Evolutionary conservation across 306 rosid species (phyloP).

Genomic region (Casuarina cunninghamiana): DNA sequence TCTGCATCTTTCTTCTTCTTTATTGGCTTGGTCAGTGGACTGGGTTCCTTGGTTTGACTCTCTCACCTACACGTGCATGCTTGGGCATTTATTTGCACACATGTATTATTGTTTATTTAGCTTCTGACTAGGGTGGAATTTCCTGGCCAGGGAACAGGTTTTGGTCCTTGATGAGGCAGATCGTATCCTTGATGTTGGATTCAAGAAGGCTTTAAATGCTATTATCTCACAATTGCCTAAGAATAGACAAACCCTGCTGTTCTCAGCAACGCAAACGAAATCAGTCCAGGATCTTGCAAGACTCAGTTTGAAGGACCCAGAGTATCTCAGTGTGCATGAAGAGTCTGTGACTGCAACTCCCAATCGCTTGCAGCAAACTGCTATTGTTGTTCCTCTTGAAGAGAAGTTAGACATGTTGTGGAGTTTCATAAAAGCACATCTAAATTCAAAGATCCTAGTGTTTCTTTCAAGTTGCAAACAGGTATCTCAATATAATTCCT

Average conservation of each 20-base stretch:
- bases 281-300: constrained; percentile 87
- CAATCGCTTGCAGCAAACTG: constrained; percentile 68
- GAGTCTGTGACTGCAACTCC: constrained; percentile 87
- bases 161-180: constrained; percentile 96
- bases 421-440: constrained; percentile 92
- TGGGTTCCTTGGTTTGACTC: background rate
- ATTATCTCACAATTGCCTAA: constrained; percentile 87
- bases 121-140: constrained; percentile 41
- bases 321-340: constrained; percentile 88
- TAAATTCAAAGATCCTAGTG: constrained; percentile 71
- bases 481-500: constrained; percentile 36
- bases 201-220: constrained; percentile 74
- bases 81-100: background rate
- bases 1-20: background rate
- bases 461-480: constrained; percentile 89
- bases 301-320: constrained; percentile 95
- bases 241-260: constrained; percentile 82
- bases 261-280: constrained; percentile 94
- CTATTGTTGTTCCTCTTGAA: constrained; percentile 71
- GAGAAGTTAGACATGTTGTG: constrained; percentile 83
- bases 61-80: background rate
- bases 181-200: constrained; percentile 80
- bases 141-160: constrained; percentile 60
- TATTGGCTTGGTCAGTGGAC: background rate
- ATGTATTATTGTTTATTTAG: background rate